Conservation (phyloP, 2,329 filamentous ascomycete species). For the Ophiostoma populinum region DNA sequence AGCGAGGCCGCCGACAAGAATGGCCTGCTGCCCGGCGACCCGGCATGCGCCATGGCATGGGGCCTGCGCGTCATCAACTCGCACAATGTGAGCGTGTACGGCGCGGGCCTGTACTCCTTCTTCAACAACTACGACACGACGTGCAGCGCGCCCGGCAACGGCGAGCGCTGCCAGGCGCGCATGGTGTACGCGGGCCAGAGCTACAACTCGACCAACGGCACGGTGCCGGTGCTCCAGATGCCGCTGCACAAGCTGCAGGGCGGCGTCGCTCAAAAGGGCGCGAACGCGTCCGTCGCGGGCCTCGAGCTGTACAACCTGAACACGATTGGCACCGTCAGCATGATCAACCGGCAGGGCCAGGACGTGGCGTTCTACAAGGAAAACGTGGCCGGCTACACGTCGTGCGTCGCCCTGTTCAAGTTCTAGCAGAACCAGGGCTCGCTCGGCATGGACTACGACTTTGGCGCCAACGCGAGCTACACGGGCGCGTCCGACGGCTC, state of each 20-base stretch:
- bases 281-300: background rate
- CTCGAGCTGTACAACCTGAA: slow-evolving; percentile 26
- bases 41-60: slow-evolving; percentile 41
- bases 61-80: slow-evolving; percentile 40
- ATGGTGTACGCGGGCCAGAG: slow-evolving; percentile 21
- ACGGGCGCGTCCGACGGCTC: too few relatives aligned
- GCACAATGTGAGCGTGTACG: slow-evolving; percentile 34
- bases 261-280: background rate
- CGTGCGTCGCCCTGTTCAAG: slow-evolving; percentile 13
- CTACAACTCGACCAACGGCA: slow-evolving; percentile 1
- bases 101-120: slow-evolving; percentile 41
- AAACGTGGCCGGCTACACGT: slow-evolving; percentile 13
- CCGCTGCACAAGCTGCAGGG: background rate
- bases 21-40: slow-evolving; percentile 10
- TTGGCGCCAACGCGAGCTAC: background rate
- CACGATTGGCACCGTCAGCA: slow-evolving; percentile 22
- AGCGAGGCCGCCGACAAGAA: slow-evolving; percentile 12
- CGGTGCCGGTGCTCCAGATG: background rate
- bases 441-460: background rate
- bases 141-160: slow-evolving; percentile 19
- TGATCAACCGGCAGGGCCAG: slow-evolving; percentile 9
- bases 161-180: slow-evolving; percentile 24
- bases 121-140: slow-evolving; percentile 39
- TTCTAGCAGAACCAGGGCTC: slow-evolving; percentile 9
- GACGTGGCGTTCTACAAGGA: slow-evolving; percentile 11